Conservation (phyloP, 1,284 basidiomycete genomes). For the Laetiporus sulphureus region DNA sequence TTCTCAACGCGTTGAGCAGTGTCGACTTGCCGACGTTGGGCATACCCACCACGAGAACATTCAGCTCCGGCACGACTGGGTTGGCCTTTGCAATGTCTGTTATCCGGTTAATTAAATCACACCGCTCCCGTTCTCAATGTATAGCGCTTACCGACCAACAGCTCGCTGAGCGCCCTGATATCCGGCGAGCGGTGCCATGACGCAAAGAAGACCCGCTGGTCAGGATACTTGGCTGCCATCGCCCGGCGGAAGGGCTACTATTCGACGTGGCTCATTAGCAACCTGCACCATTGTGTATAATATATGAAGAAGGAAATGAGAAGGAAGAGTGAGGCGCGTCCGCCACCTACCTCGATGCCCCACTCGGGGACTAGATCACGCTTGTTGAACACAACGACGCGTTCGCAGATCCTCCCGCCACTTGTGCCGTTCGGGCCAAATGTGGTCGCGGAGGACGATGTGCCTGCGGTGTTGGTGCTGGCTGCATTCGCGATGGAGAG, state of each 20-base stretch:
- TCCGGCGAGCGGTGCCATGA: conserved; percentile 63
- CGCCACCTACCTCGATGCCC: conserved; percentile 68
- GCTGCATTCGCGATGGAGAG: too few species aligned
- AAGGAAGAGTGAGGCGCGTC: too few species aligned
- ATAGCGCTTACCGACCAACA: conserved; percentile 62
- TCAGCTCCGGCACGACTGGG: conserved; percentile 66
- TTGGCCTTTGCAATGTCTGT: conserved; percentile 65
- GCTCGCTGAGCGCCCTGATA: conserved; percentile 53
- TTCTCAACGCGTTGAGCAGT: conserved; percentile 86
- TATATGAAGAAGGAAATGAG: too few species aligned
- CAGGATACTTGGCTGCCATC: conserved; percentile 60
- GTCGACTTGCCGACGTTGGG: conserved; percentile 98
- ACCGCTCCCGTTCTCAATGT: conserved; percentile 1
- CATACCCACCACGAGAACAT: conserved; percentile 93
- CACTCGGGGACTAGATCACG: conserved; percentile 83
- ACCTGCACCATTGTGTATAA: too few species aligned
- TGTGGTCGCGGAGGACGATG: too few species aligned
- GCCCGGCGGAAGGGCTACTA: conserved; percentile 65
- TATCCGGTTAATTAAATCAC: conserved; percentile 1
- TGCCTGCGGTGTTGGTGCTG: too few species aligned
- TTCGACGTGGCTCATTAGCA: too few species aligned
- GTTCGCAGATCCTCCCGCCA: conserved; percentile 59
- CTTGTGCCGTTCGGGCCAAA: too few species aligned
- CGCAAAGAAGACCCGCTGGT: conserved; percentile 61
- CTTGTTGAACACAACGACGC: conserved; percentile 91